Conservation (phyloP, 2,329 filamentous ascomycete genomes). For the Aspergillus quadricinctus region DNA sequence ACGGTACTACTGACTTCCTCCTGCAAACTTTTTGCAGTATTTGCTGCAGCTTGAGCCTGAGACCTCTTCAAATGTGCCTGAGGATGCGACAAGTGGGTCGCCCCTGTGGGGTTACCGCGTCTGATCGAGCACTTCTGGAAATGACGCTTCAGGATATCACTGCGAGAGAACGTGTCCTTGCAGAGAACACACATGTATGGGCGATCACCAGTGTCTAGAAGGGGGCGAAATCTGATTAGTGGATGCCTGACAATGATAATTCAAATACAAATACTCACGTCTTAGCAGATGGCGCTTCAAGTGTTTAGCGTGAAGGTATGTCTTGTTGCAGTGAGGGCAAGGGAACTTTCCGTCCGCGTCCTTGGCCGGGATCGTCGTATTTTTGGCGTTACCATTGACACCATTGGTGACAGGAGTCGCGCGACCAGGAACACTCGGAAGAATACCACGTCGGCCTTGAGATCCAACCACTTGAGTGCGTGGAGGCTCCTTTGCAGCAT, state of each 20-base stretch:
- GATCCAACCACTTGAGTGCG: constrained; percentile 87
- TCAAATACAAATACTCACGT: constrained; percentile 64
- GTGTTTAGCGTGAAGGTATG: constrained; percentile 95
- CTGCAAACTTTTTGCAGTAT: constrained; percentile 39
- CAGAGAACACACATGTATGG: constrained; percentile 98
- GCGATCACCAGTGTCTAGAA: constrained; percentile 86
- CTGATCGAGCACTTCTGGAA: constrained; percentile 99
- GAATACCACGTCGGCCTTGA: constrained; percentile 83
- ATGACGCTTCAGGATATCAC: constrained; percentile 97
- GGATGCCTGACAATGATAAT: constrained; percentile 3
- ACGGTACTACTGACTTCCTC: constrained; percentile 44
- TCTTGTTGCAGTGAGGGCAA: constrained; percentile 97
- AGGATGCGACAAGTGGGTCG: constrained; percentile 89
- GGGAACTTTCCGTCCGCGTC: constrained; percentile 97
- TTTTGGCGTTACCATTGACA: constrained; percentile 66
- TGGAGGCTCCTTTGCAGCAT: constrained; percentile 41
- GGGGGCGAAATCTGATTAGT: constrained; percentile 21
- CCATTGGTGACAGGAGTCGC: constrained; percentile 66
- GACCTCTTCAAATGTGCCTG: constrained; percentile 81
- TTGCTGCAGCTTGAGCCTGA: constrained; percentile 45
- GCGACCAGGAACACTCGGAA: constrained; percentile 84
- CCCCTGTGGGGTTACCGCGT: constrained; percentile 90
- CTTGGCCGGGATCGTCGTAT: constrained; percentile 81
- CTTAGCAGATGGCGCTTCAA: constrained; percentile 91
- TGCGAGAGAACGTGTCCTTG: constrained; percentile 95